Evolutionary conservation across 495 filamentous ascomycete species (phyloP).

Genomic region (Aspergillus heteromorphus): DNA sequence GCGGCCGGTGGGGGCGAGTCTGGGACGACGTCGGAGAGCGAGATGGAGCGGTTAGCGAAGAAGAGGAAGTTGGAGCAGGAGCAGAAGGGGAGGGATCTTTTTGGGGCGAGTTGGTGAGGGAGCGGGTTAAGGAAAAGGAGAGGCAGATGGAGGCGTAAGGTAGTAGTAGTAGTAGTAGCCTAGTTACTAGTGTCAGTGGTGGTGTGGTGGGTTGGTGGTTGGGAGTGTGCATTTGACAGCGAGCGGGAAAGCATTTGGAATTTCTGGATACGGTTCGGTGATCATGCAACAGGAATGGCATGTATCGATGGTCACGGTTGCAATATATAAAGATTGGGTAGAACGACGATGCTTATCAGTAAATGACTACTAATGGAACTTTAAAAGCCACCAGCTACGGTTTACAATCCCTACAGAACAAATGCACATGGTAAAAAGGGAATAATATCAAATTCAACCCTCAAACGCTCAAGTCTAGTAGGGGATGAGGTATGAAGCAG

Average conservation of each 20-base stretch:
- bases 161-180: not conserved
- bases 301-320: too few species aligned
- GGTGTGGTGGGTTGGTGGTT: too few species aligned
- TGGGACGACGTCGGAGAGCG: constrained; percentile 32
- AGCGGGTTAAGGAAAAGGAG: constrained; percentile 30
- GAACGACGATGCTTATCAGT: too few species aligned
- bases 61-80: constrained; percentile 38
- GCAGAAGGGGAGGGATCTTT: constrained; percentile 29
- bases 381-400: too few species aligned
- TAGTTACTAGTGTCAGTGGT: too few species aligned
- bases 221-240: too few species aligned
- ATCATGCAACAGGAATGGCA: too few species aligned
- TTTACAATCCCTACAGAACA: not conserved
- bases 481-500: constrained; percentile 22
- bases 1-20: constrained; percentile 16
- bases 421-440: not conserved
- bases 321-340: too few species aligned
- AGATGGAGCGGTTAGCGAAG: constrained; percentile 40
- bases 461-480: constrained; percentile 19
- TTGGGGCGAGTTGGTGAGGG: constrained; percentile 38
- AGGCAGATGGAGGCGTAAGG: not conserved
- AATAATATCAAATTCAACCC: constrained; percentile 18
- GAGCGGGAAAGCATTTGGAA: too few species aligned
- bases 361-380: too few species aligned
- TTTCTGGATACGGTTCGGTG: too few species aligned